Percentiles rank a stretch among this genome's conserved stretches.
Evolutionary conservation across 495 filamentous ascomycete species (phyloP).

Genomic region (Penicillium arizonense): DNA sequence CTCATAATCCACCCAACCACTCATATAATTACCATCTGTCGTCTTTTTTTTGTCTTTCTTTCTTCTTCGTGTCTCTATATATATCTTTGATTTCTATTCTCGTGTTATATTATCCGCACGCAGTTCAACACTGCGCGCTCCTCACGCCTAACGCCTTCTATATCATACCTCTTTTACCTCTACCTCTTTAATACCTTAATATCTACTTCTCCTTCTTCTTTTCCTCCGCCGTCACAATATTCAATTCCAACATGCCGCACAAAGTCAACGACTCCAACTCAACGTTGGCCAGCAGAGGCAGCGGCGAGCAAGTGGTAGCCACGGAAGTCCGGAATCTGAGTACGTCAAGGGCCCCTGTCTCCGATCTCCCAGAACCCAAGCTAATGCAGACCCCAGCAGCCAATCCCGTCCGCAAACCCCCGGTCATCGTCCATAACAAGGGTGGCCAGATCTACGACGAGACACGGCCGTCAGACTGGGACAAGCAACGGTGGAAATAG

Average conservation of each 20-base stretch:
- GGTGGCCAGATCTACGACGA: conserved; percentile 49
- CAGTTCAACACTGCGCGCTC: conserved; percentile 29
- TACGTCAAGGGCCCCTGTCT: conserved; percentile 21
- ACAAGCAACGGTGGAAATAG: conserved; percentile 52
- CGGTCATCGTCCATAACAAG: conserved; percentile 44
- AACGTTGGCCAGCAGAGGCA: conserved; percentile 40
- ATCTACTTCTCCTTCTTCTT: conserved; percentile 1
- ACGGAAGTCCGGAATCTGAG: conserved; percentile 40
- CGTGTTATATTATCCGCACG: conserved; percentile 18
- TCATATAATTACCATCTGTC: not conserved
- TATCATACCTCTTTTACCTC: not conserved
- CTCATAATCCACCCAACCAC: conserved; percentile 2
- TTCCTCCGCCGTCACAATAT: not conserved
- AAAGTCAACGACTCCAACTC: conserved; percentile 48
- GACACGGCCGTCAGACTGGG: conserved; percentile 47
- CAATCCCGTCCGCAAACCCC: conserved; percentile 35
- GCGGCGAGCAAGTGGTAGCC: conserved; percentile 38
- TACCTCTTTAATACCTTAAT: conserved; percentile 5
- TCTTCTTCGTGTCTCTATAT: not conserved
- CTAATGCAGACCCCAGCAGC: conserved; percentile 24
- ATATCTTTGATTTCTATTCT: conserved; percentile 7
- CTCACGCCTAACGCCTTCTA: conserved; percentile 10
- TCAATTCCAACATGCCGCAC: conserved; percentile 36
- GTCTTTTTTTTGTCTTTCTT: conserved; percentile 12
- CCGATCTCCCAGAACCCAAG: conserved; percentile 20